phyloP scores from a whole-genome alignment of 371 early-diverging fungal species.

The Mortierella sp. region DNA sequence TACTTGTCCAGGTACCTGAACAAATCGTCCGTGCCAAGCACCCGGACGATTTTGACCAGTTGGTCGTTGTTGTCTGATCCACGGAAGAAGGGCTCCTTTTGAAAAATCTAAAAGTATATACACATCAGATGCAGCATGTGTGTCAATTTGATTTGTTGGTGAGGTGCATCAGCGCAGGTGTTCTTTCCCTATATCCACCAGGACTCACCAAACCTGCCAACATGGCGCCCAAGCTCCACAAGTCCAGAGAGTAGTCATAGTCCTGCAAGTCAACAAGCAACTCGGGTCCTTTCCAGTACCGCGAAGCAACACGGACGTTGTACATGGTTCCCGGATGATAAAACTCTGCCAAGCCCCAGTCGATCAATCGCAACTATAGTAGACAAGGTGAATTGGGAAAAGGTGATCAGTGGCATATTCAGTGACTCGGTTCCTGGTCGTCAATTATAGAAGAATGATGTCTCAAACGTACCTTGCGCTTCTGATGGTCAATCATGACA shows the following conservation, averaged over 20 bases:
- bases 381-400: neutral
- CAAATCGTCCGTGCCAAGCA: conserved; percentile 94
- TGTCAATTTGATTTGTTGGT: neutral
- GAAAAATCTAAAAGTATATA: conserved; percentile 81
- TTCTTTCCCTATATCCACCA: neutral
- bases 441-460: neutral
- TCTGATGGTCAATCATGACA: conserved; percentile 98
- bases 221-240: conserved; percentile 99
- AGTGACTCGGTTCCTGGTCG: neutral
- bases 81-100: conserved; percentile 98
- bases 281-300: conserved; percentile 99
- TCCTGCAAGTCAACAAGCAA: conserved; percentile 96
- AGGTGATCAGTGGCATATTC: neutral
- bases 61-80: conserved; percentile 98
- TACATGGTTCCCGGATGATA: conserved; percentile 98
- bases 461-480: conserved; percentile 72
- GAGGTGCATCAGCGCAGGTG: neutral
- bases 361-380: conserved; percentile 91
- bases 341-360: conserved; percentile 99
- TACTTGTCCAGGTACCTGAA: conserved; percentile 94
- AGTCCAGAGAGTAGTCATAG: conserved; percentile 99
- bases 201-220: conserved; percentile 92
- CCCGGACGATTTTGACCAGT: conserved; percentile 96
- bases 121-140: neutral
- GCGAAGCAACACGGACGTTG: conserved; percentile 98